These are phyloP conservation scores for Penicillium parvum DNA, from an alignment of 495 filamentous ascomycete genomes.

Conservation along the genomic window DNA sequence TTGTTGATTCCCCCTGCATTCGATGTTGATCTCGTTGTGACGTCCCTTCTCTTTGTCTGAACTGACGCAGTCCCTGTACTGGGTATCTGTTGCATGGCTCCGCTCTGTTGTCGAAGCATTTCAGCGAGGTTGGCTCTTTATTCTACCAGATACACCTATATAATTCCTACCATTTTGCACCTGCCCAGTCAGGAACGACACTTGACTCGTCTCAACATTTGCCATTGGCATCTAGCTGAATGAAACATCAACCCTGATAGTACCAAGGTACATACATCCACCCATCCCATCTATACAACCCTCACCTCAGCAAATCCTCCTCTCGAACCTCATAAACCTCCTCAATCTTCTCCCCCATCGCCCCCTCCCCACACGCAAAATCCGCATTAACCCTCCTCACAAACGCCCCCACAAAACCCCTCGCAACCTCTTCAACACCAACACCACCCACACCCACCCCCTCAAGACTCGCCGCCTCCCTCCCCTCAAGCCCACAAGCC, in stretches of 20 bases:
- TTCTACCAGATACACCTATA: slow-evolving; percentile 27
- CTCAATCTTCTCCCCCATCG: slow-evolving; percentile 36
- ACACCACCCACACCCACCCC: slow-evolving; percentile 31
- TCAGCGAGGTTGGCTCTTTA: slow-evolving; percentile 25
- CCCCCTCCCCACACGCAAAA: slow-evolving; percentile 32
- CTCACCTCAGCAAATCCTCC: slow-evolving; percentile 31
- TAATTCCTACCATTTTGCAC: slow-evolving; percentile 19
- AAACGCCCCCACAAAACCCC: slow-evolving; percentile 38
- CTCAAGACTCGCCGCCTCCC: slow-evolving; percentile 66
- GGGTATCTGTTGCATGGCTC: slow-evolving; percentile 21
- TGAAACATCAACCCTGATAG: background rate
- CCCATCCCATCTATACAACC: too few relatives aligned
- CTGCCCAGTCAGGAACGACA: too few relatives aligned
- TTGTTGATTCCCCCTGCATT: slow-evolving; percentile 31
- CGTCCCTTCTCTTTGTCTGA: slow-evolving; percentile 4
- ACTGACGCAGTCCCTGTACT: background rate
- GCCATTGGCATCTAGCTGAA: background rate
- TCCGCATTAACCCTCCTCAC: slow-evolving; percentile 37
- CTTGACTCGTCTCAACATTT: too few relatives aligned
- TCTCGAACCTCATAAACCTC: slow-evolving; percentile 36
- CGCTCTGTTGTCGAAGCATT: slow-evolving; percentile 18
- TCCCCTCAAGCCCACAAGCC: slow-evolving; percentile 79
- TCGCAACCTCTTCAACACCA: slow-evolving; percentile 31
- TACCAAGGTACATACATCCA: background rate
- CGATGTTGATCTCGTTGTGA: slow-evolving; percentile 6